Conservation (phyloP, 1,284 basidiomycete species). For the Apiotrichum montevideense region DNA sequence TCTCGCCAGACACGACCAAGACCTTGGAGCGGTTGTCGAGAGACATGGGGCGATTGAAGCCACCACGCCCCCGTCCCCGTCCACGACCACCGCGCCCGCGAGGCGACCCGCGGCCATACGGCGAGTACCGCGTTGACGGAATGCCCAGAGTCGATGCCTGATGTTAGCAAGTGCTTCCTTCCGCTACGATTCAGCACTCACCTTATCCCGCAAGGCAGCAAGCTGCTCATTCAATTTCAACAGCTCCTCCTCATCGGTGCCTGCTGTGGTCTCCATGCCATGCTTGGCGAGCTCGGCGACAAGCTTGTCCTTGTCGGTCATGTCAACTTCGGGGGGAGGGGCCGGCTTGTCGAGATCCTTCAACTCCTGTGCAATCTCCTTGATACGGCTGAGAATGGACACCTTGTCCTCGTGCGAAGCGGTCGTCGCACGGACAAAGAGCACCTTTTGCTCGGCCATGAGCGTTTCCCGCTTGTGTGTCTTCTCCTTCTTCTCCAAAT, state of each 20-base stretch:
- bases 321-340: conserved; percentile 43
- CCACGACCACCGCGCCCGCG: conserved; percentile 57
- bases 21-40: conserved; percentile 85
- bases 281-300: conserved; percentile 62
- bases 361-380: conserved; percentile 76
- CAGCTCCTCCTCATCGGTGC: conserved; percentile 49
- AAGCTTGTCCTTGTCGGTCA: conserved; percentile 35
- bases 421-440: conserved; percentile 66
- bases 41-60: conserved; percentile 59
- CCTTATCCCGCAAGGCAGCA: conserved; percentile 51
- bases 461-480: conserved; percentile 72
- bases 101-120: conserved; percentile 59
- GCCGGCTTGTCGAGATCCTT: conserved; percentile 47
- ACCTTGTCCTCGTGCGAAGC: conserved; percentile 62
- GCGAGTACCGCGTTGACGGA: conserved; percentile 45
- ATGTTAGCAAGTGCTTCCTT: neutral
- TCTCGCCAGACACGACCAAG: conserved; percentile 64
- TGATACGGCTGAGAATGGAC: conserved; percentile 66
- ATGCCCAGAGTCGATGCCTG: conserved; percentile 38
- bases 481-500: conserved; percentile 53
- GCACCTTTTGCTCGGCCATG: conserved; percentile 81
- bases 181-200: conserved; percentile 39
- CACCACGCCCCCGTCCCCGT: conserved; percentile 54
- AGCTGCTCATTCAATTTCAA: conserved; percentile 37
- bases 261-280: conserved; percentile 49